Base-by-base conservation (phyloP, 2,329 filamentous ascomycete species). In the Furcasterigmium sp. region DNA sequence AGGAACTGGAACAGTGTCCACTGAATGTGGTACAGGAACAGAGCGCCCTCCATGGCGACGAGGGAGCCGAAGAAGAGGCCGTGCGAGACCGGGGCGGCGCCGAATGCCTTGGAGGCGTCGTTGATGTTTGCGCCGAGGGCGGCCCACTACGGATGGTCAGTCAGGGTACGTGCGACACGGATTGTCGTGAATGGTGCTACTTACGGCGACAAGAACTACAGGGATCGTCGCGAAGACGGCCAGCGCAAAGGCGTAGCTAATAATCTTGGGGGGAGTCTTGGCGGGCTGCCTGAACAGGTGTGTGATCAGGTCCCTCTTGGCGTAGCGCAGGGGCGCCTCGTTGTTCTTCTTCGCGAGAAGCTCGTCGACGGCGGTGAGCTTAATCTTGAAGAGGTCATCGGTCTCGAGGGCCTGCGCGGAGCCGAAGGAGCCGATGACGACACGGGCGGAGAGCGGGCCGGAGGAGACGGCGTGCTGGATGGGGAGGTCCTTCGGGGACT, bases 1-100 rank as follows among this genome's bases (percentile, higher is more conserved):
- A 98, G 73, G 13, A 81, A 82, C 71, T 95, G 85, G 75, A 97
- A 95, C 37, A 98, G 73, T 58, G 84, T 95, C 91, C 91, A 96
- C 58, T 70, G 80, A 42, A 79, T 85, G 68, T 97, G 97, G 76
- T 98, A 98, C 52, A 95, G 69, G 72, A 93, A 91, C 69, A 98
- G 96, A 44, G 95, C 82, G 14, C 79, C 86, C 65, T 98, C 93
- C 73, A 98, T 87, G 18, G 83, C 82, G 30, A 95, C 48, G 44
- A 98, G 81, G 5, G 90, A 95, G 41, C 86, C 87, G 53, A 94
- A 86, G 72, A 97, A 98, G 26, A 90, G 64, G 23, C 72, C 72
- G 61, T 98, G 91, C 5, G 91, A 84, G 35, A 95, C 55, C 3
- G 93, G 91, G 1, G 89, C 87, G 18, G 78, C 73, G 45, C 79